Evolutionary conservation across 2,329 filamentous ascomycete species (phyloP).

Genomic region (Xylaria sp.): DNA sequence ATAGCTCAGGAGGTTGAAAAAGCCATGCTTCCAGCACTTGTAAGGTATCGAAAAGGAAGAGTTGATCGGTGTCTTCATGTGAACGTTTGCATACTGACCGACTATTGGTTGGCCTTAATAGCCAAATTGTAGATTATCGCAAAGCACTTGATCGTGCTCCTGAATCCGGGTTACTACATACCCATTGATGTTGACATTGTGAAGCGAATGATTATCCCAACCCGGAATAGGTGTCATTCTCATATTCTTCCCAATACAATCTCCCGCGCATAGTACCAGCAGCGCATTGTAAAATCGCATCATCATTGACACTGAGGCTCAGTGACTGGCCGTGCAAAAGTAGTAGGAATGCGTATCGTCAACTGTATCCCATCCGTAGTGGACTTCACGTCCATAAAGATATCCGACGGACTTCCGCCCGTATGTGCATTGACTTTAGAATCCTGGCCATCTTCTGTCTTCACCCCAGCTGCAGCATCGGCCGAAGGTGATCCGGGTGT

Average conservation of each 20-base stretch:
- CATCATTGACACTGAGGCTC: conserved; percentile 11
- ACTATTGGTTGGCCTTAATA: too few relatives aligned
- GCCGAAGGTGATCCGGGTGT: conserved; percentile 13
- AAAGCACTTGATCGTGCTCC: background rate
- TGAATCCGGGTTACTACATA: background rate
- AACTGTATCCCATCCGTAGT: conserved; percentile 54
- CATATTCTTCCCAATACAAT: background rate
- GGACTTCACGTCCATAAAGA: conserved; percentile 52
- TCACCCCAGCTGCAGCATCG: background rate
- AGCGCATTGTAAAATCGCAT: background rate
- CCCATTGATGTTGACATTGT: background rate
- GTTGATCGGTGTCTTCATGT: too few relatives aligned
- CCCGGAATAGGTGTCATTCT: background rate
- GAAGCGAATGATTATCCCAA: background rate
- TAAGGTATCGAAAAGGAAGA: too few relatives aligned
- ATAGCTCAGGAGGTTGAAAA: too few relatives aligned
- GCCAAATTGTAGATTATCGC: too few relatives aligned
- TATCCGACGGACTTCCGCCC: conserved; percentile 46
- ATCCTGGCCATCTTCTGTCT: conserved; percentile 27
- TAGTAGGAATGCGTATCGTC: conserved; percentile 52
- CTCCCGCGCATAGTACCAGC: background rate
- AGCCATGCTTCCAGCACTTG: too few relatives aligned
- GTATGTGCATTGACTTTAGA: conserved; percentile 33
- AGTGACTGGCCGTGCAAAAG: conserved; percentile 39
- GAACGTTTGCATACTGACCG: too few relatives aligned